These are phyloP conservation scores for Klebsormidium nitens DNA, from an alignment of 139 green algal species.

Conservation along the genomic window DNA sequence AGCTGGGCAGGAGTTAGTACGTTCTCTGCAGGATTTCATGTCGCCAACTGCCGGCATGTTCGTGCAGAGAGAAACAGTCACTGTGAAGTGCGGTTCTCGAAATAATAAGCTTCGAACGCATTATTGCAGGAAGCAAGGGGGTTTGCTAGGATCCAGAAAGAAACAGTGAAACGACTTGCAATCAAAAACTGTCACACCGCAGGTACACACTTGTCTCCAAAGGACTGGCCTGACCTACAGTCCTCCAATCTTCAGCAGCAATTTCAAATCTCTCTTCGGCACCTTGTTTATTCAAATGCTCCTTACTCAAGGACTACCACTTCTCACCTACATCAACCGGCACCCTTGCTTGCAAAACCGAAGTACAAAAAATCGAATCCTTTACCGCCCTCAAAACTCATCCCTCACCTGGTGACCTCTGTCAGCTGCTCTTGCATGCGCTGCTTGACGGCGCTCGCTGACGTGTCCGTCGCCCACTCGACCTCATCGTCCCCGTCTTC, in stretches of 20 bases:
- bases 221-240: not conserved
- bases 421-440: slow-evolving; percentile 87
- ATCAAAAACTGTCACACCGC: no score
- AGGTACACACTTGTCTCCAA: no score
- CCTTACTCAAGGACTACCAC: slow-evolving; percentile 54
- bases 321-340: slow-evolving; percentile 9
- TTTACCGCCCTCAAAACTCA: slow-evolving; percentile 41
- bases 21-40: not conserved
- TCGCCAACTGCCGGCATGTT: not conserved
- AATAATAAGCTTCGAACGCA: not conserved
- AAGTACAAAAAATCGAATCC: slow-evolving; percentile 50
- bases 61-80: not conserved
- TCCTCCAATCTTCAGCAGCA: not conserved
- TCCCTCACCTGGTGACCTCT: slow-evolving; percentile 71
- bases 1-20: not conserved
- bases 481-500: slow-evolving; percentile 63
- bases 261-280: slow-evolving; percentile 28
- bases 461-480: slow-evolving; percentile 92
- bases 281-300: not conserved
- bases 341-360: not conserved
- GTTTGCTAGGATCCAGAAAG: not conserved
- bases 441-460: slow-evolving; percentile 54
- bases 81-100: not conserved
- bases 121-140: no score
- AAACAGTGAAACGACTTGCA: not conserved